Evolutionary conservation across 306 rosid species (phyloP).

Genomic region (Begonia masoniana): DNA sequence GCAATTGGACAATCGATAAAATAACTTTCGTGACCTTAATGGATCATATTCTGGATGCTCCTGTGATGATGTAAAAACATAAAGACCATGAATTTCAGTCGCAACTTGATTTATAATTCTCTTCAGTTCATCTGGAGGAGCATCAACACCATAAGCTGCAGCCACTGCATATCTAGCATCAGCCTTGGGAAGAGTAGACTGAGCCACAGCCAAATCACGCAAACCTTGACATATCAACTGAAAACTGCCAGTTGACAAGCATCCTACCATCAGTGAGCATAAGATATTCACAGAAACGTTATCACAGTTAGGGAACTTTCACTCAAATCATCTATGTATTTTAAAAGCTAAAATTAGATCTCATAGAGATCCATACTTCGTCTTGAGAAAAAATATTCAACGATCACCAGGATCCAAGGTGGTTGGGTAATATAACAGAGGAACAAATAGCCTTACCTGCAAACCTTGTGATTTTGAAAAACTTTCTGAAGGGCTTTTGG

Average conservation of each 20-base stretch:
- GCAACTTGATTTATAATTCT: conserved; percentile 53
- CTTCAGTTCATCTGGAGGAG: conserved; percentile 58
- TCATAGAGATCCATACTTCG: background rate
- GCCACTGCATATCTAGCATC: conserved; percentile 50
- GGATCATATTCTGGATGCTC: conserved; percentile 51
- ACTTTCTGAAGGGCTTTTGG: conserved; percentile 52
- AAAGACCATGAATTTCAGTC: conserved; percentile 47
- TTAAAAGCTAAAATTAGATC: background rate
- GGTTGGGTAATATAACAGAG: background rate
- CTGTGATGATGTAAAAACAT: conserved; percentile 50
- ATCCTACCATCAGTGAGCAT: conserved; percentile 15
- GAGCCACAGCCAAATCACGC: conserved; percentile 43
- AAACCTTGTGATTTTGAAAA: conserved; percentile 59
- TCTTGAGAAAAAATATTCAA: background rate
- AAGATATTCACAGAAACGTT: no score
- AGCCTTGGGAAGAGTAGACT: conserved; percentile 35
- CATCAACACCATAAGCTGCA: conserved; percentile 41
- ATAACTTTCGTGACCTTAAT: conserved; percentile 39
- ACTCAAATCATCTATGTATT: background rate
- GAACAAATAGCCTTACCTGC: conserved; percentile 42
- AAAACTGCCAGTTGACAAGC: conserved; percentile 42
- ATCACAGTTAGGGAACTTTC: no score
- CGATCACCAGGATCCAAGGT: background rate
- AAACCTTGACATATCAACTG: conserved; percentile 57
- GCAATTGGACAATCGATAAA: background rate